Evolutionary conservation across 176 grass and related monocot genomes (phyloP).

Genomic region (Poa annua): DNA sequence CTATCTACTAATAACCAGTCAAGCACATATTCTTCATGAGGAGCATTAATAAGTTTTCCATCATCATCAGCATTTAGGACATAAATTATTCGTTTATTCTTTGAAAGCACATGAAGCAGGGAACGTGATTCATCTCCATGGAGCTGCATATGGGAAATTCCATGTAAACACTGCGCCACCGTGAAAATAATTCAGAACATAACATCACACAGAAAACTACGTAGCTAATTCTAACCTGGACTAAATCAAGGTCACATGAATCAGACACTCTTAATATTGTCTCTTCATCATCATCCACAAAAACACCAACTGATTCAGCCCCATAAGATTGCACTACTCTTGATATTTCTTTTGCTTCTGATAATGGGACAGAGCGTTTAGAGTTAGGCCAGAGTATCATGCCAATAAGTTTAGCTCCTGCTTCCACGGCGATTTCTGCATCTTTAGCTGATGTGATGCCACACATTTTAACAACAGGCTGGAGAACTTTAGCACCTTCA

Average conservation of each 20-base stretch:
- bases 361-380: constrained; percentile 66
- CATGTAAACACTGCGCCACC: not conserved
- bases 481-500: constrained; percentile 33
- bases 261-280: constrained; percentile 68
- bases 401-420: constrained; percentile 82
- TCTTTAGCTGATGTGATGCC: constrained; percentile 82
- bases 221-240: constrained; percentile 58
- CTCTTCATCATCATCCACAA: constrained; percentile 89
- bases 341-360: constrained; percentile 79
- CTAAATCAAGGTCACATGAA: constrained; percentile 63
- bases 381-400: constrained; percentile 89
- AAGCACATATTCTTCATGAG: constrained; percentile 54
- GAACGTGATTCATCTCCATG: constrained; percentile 80
- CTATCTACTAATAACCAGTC: constrained; percentile 91
- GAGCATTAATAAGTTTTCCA: constrained; percentile 74
- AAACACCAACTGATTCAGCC: constrained; percentile 80
- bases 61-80: constrained; percentile 76
- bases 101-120: constrained; percentile 55
- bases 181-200: not conserved
- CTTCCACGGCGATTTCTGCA: constrained; percentile 66
- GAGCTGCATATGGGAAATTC: constrained; percentile 60
- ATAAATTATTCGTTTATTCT: constrained; percentile 69
- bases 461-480: constrained; percentile 88
- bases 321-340: constrained; percentile 63
- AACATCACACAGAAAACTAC: not conserved